Conservation (phyloP, 2,329 filamentous ascomycete species). For the Dactylellina sp. region DNA sequence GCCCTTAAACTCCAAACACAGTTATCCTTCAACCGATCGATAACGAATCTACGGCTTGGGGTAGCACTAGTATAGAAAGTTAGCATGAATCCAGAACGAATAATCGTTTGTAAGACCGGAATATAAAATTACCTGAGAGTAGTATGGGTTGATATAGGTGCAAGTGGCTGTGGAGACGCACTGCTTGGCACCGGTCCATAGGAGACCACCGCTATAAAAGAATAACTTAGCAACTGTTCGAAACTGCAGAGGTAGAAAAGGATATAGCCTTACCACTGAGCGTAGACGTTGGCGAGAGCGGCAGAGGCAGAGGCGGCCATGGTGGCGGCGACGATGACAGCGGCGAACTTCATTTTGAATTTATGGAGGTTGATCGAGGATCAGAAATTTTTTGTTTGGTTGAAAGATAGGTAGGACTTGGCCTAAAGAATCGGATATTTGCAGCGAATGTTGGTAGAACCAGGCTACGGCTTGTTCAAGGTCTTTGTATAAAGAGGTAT, state of each 20-base stretch:
- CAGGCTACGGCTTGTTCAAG: conserved; percentile 35
- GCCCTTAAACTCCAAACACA: no score
- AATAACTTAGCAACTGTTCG: neutral
- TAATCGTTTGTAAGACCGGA: neutral
- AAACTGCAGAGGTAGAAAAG: neutral
- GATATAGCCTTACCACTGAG: conserved; percentile 38
- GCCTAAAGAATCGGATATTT: conserved; percentile 1
- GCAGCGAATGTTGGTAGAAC: conserved; percentile 51
- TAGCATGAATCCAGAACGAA: neutral
- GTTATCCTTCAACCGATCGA: no score
- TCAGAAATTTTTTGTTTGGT: neutral
- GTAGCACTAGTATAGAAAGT: conserved; percentile 30
- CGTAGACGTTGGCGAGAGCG: conserved; percentile 20
- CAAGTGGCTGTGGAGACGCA: conserved; percentile 24
- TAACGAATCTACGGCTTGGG: conserved; percentile 13
- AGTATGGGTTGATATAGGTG: conserved; percentile 41
- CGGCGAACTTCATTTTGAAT: conserved; percentile 53
- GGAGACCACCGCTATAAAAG: conserved; percentile 29
- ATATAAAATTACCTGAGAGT: conserved; percentile 35
- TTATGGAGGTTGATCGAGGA: conserved; percentile 17
- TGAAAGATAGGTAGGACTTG: conserved; percentile 4
- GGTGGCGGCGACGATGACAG: conserved; percentile 9
- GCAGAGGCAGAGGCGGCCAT: conserved; percentile 23
- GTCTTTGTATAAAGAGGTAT: conserved; percentile 1
- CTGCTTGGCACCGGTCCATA: conserved; percentile 1